Conservation (phyloP, 768 basidiomycete species). For the Serendipita indica region DNA sequence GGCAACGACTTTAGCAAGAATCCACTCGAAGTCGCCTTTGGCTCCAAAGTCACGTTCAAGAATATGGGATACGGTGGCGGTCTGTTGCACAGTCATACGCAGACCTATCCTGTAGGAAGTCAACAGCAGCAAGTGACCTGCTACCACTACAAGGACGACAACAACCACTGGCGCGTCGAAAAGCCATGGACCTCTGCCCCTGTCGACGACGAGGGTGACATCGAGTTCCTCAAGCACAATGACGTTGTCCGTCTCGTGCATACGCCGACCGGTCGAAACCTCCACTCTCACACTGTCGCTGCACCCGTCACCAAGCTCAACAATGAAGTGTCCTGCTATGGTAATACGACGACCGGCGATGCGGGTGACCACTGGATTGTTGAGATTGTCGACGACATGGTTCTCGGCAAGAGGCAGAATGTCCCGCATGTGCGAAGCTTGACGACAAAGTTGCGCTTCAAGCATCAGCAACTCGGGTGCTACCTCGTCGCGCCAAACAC, state of each 20-base stretch:
- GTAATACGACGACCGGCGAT: constrained; percentile 81
- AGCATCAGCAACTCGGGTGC: constrained; percentile 63
- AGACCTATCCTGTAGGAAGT: constrained; percentile 84
- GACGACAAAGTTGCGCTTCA: constrained; percentile 78
- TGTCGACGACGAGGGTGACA: constrained; percentile 46
- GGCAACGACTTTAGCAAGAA: constrained; percentile 90
- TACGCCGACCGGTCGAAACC: constrained; percentile 66
- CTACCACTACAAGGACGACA: constrained; percentile 98
- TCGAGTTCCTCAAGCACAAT: constrained; percentile 60
- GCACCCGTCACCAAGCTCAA: constrained; percentile 83
- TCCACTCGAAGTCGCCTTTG: constrained; percentile 81
- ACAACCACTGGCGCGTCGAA: constrained; percentile 79
- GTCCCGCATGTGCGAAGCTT: constrained; percentile 69
- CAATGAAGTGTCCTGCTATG: constrained; percentile 88
- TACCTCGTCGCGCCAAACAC: constrained; percentile 83
- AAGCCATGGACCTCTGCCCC: constrained; percentile 66
- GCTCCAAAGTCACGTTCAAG: constrained; percentile 84
- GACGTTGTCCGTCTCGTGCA: constrained; percentile 75
- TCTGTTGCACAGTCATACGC: constrained; percentile 91
- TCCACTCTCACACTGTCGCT: constrained; percentile 80
- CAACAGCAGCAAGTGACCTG: constrained; percentile 94
- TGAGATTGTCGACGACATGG: constrained; percentile 85
- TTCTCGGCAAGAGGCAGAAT: constrained; percentile 39
- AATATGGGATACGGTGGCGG: constrained; percentile 98
- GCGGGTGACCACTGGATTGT: constrained; percentile 80